Base-by-base conservation (phyloP, 169 alveolate species). In the Plasmodium malariae region DNA sequence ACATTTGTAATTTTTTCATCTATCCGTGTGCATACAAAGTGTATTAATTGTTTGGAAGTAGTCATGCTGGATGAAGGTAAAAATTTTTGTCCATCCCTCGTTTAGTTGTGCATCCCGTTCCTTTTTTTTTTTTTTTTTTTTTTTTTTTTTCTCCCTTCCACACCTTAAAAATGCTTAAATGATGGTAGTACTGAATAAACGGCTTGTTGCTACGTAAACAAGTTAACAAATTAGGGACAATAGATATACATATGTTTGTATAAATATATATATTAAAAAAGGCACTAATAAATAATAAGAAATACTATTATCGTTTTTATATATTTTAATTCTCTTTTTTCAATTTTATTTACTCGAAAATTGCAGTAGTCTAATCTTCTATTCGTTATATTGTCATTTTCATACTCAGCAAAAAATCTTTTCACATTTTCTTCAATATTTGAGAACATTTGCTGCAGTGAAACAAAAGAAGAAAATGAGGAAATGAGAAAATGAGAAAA, bases 391-490 rank as follows among this genome's bases (percentile, higher is more conserved):
- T 59, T 72, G 3, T 57, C 87, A 63, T 24, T 70, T 37, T 73
- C 87, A 55, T 73, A 73, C 34, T 73, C 87, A 17, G 19, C 34
- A 19, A 55, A 73, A 43, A 73, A 73, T 49, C 24, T 73, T 57
- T 73, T 73, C 45, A 73, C 19, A 60, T 73, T 73, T 43, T 73
- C 87, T 36, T 73, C 72, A 17, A 73, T 73, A 30, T 73, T 57
- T 34, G 87, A 73, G 57, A 73, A 73, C 87, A 73, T 73, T 73
- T 73, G 87, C 87, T 73, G 21, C 12, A 32, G 26, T 7, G 40
- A 60, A 54, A 30, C 17, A 57, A 57, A 48, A n/a, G 3, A 55
- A 34, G 43, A 45, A 14, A 17, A 34, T 6, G 17, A 69, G 28
- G 0, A n/a, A 54, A 11, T 24, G n/a, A 32, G 9, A 14, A 12